Evolutionary conservation across 495 filamentous ascomycete genomes (phyloP).

Genomic region (Massariosphaeria phaeospora): DNA sequence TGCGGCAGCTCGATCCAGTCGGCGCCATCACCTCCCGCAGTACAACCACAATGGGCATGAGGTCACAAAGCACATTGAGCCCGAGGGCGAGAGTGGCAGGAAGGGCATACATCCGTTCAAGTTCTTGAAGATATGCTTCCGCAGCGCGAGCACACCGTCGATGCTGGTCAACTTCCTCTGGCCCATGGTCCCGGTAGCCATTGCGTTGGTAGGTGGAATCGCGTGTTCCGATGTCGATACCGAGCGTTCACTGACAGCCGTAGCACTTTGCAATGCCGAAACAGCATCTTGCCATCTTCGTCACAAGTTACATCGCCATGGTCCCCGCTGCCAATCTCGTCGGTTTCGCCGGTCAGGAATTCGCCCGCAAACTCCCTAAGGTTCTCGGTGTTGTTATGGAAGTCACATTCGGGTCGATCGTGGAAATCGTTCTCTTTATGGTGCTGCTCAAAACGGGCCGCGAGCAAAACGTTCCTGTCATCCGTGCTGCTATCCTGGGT

Average conservation of each 20-base stretch:
- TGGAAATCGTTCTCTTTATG: constrained; percentile 82
- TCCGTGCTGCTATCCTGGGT: constrained; percentile 77
- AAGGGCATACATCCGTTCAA: constrained; percentile 55
- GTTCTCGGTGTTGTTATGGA: constrained; percentile 73
- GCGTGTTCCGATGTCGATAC: neutral
- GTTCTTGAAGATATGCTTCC: constrained; percentile 58
- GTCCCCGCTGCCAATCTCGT: constrained; percentile 82
- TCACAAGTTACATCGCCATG: constrained; percentile 75
- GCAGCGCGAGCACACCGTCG: constrained; percentile 52
- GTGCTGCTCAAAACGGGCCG: constrained; percentile 53
- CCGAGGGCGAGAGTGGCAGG: constrained; percentile 62
- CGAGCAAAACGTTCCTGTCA: constrained; percentile 55
- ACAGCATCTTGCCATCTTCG: constrained; percentile 59
- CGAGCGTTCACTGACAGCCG: constrained; percentile 1
- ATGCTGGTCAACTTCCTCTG: constrained; percentile 65
- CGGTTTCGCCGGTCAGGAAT: constrained; percentile 76
- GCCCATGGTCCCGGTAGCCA: constrained; percentile 67
- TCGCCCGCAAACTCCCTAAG: constrained; percentile 73
- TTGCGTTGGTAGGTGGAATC: constrained; percentile 48
- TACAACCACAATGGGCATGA: constrained; percentile 44
- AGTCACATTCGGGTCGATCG: constrained; percentile 68
- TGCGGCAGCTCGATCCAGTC: neutral
- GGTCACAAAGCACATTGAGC: constrained; percentile 47
- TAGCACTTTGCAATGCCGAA: constrained; percentile 58
- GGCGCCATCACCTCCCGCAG: constrained; percentile 18